Percentiles rank a stretch among this genome's conserved stretches.
phyloP scores from a whole-genome alignment of 768 basidiomycete genomes.

The Wakefieldia striispora region DNA sequence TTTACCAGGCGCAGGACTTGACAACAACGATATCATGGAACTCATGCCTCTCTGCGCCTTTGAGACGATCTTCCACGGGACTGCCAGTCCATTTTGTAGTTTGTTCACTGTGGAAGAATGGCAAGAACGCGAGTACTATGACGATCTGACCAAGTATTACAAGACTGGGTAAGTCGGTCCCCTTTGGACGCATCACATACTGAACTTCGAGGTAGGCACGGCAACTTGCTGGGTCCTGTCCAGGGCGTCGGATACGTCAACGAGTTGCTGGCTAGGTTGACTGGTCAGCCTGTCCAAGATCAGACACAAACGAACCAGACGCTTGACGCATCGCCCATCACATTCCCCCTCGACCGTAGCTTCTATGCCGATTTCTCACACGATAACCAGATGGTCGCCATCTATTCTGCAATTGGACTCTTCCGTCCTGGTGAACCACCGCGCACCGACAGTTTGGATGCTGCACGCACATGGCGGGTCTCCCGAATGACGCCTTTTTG shows the following conservation, averaged over 20 bases:
- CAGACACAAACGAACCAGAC: constrained; percentile 75
- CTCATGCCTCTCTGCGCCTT: constrained; percentile 80
- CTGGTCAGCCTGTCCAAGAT: constrained; percentile 58
- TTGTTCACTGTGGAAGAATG: constrained; percentile 70
- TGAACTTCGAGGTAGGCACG: constrained; percentile 46
- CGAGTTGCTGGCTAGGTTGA: constrained; percentile 83
- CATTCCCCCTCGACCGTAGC: constrained; percentile 68
- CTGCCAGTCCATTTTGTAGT: constrained; percentile 63
- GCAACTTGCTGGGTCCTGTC: constrained; percentile 65
- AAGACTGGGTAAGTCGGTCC: constrained; percentile 55
- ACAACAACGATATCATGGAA: constrained; percentile 48
- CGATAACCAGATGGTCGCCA: constrained; percentile 82
- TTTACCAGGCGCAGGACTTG: constrained; percentile 63
- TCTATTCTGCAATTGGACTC: constrained; percentile 62
- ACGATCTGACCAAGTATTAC: constrained; percentile 79
- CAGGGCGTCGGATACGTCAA: constrained; percentile 88
- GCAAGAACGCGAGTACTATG: constrained; percentile 61
- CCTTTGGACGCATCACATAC: background rate
- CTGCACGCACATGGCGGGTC: constrained; percentile 47
- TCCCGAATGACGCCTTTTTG: constrained; percentile 72
- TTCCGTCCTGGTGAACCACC: constrained; percentile 36
- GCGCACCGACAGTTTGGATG: constrained; percentile 17
- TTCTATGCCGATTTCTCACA: constrained; percentile 83
- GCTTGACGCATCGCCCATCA: constrained; percentile 56
- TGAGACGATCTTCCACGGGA: constrained; percentile 58